Base-by-base conservation (phyloP, 345 rosid species). In the Eucalyptus erythrocorys region DNA sequence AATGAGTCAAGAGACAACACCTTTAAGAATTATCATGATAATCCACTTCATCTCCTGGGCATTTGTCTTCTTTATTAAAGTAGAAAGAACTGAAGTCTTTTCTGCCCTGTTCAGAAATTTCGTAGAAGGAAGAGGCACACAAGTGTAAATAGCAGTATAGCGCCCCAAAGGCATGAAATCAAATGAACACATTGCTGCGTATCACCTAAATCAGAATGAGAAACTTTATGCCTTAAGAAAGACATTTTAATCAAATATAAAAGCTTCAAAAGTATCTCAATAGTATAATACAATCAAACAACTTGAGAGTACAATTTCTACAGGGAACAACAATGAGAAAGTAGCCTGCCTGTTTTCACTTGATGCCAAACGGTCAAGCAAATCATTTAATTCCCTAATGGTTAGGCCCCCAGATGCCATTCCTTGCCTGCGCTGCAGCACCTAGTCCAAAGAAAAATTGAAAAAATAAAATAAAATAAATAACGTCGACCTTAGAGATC, bases 31-130 rank as follows among this genome's bases (percentile, higher is more conserved):
- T 53, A 97, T 95, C 97, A 95, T 95, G 91, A 97, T 90, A 61
- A 97, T 94, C 99, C 99, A 97, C 93, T 96, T 96, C 99, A 97
- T 97, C 89, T 97, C 99, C 93, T 94, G 97, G 16, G 98, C 97
- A 91, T 97, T 97, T 85, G 99, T 97, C 95, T 94, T 96, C 90
- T 95, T 97, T 89, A 97, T 97, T 92, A 97, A 84, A 53, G 94
- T 92, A 68, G 99, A 93, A 88, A 97, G 95, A 92, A 95, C 88
- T 3, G 93, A 91, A 87, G 90, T 92, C 88, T 96, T 97, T 87
- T 95, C 99, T 17, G 91, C 91, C 97, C 99, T 97, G 91, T 30
- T 88, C 68, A 50, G 80, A 71, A 71, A 86, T 45, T 32, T 85
- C 40, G 1, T 42, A 66, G 47, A 22, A 48, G 47, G 50, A 71